Evolutionary conservation across 2,329 filamentous ascomycete genomes (phyloP).

Genomic region (Moelleriella libera): DNA sequence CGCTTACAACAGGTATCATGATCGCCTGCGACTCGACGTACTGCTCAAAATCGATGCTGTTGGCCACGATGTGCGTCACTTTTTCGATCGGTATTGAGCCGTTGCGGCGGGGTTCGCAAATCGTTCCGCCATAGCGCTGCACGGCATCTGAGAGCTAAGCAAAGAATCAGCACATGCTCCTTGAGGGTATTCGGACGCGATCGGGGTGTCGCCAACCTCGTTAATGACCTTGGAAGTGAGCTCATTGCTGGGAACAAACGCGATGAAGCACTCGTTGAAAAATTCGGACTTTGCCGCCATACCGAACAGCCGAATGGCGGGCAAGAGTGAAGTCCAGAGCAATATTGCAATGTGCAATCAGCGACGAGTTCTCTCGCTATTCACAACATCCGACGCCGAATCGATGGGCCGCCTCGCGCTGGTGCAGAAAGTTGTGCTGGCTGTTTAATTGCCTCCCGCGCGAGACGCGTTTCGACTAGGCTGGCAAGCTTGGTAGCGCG

Average conservation of each 20-base stretch:
- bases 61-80: slow-evolving; percentile 46
- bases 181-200: background rate
- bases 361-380: too few species aligned
- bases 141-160: slow-evolving; percentile 27
- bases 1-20: slow-evolving; percentile 74
- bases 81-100: slow-evolving; percentile 32
- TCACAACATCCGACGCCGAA: too few species aligned
- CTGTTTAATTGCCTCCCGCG: background rate
- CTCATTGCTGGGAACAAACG: slow-evolving; percentile 28
- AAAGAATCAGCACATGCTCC: slow-evolving; percentile 2
- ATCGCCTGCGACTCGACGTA: slow-evolving; percentile 60
- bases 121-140: slow-evolving; percentile 33
- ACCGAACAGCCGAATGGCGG: background rate
- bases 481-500: background rate
- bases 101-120: slow-evolving; percentile 31
- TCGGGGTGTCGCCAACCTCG: slow-evolving; percentile 17
- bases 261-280: slow-evolving; percentile 28
- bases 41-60: slow-evolving; percentile 82
- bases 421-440: too few species aligned
- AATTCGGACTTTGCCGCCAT: slow-evolving; percentile 18
- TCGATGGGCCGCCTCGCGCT: too few species aligned
- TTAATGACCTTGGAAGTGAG: slow-evolving; percentile 25
- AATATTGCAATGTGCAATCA: too few species aligned
- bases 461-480: slow-evolving; percentile 5
- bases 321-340: too few species aligned